phyloP scores from a whole-genome alignment of 176 grass and related monocot genomes.

The Poa pratensis region DNA sequence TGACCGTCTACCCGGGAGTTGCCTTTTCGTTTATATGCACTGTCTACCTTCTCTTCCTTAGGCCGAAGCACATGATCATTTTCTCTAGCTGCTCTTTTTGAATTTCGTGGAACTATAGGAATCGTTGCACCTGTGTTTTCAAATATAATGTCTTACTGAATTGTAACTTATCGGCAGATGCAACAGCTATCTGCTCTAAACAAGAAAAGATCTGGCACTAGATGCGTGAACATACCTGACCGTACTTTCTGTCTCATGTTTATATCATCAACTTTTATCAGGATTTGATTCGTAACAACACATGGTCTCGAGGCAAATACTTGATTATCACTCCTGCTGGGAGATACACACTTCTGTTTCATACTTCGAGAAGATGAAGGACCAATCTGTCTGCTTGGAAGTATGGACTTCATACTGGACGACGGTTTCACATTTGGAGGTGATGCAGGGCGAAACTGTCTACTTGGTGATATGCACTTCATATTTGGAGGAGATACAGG shows the following conservation, averaged over 20 bases:
- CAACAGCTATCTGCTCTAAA: conserved; percentile 4
- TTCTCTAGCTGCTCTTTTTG: neutral
- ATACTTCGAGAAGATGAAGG: conserved; percentile 20
- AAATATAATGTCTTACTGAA: neutral
- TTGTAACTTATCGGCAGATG: neutral
- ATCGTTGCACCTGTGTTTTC: neutral
- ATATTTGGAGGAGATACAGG: neutral
- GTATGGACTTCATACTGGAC: neutral
- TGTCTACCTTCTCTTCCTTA: conserved; percentile 8
- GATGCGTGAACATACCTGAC: conserved; percentile 30
- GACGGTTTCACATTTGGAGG: neutral
- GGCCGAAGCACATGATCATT: conserved; percentile 13
- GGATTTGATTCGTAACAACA: conserved; percentile 2
- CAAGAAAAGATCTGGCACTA: conserved; percentile 15
- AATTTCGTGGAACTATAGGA: conserved; percentile 11
- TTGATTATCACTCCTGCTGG: conserved; percentile 27
- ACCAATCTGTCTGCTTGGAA: conserved; percentile 17
- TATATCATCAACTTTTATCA: conserved; percentile 21
- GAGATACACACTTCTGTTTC: conserved; percentile 21
- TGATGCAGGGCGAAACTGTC: conserved; percentile 19
- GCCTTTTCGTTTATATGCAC: conserved; percentile 8
- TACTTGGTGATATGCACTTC: conserved; percentile 13
- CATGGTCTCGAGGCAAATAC: conserved; percentile 4
- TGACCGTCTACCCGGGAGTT: neutral
- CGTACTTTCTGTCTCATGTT: neutral